Evolutionary conservation across 2,329 filamentous ascomycete genomes (phyloP).

Genomic region (Penicillium sp.): DNA sequence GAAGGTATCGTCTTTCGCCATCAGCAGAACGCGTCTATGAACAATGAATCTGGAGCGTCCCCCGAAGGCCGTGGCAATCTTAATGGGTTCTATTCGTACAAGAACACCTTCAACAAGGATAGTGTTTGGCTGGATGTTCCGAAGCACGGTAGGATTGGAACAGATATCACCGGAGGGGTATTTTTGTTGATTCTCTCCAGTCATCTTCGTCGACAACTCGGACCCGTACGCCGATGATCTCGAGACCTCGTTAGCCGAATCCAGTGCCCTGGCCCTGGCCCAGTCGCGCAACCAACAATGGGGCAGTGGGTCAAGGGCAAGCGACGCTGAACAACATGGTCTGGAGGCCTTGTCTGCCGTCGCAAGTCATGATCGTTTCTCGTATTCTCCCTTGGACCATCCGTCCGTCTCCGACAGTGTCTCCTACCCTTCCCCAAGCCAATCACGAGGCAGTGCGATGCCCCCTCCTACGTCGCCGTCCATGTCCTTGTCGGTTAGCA

Average conservation of each 20-base stretch:
- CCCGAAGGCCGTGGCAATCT: constrained; percentile 46
- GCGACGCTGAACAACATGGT: constrained; percentile 47
- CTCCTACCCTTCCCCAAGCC: constrained; percentile 35
- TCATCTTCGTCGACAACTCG: constrained; percentile 63
- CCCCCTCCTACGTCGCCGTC: constrained; percentile 44
- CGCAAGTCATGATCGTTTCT: constrained; percentile 45
- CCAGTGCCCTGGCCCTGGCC: constrained; percentile 30
- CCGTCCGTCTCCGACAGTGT: constrained; percentile 25
- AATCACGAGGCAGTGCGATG: constrained; percentile 31
- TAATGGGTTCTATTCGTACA: constrained; percentile 65
- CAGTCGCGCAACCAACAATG: constrained; percentile 33
- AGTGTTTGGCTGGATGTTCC: constrained; percentile 65
- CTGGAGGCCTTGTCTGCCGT: constrained; percentile 57
- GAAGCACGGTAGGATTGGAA: constrained; percentile 49
- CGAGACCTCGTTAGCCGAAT: constrained; percentile 34
- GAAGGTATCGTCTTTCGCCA: constrained; percentile 67
- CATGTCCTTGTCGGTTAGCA: constrained; percentile 42
- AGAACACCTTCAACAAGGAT: constrained; percentile 62
- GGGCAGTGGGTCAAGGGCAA: constrained; percentile 31
- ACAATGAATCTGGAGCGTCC: constrained; percentile 48
- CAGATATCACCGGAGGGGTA: background rate
- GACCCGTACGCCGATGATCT: constrained; percentile 61
- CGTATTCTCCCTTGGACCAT: constrained; percentile 29
- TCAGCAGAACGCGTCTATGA: constrained; percentile 70
- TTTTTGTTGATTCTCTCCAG: constrained; percentile 30